Conservation (phyloP, 345 rosid species). For the Rhizophora mangle region DNA sequence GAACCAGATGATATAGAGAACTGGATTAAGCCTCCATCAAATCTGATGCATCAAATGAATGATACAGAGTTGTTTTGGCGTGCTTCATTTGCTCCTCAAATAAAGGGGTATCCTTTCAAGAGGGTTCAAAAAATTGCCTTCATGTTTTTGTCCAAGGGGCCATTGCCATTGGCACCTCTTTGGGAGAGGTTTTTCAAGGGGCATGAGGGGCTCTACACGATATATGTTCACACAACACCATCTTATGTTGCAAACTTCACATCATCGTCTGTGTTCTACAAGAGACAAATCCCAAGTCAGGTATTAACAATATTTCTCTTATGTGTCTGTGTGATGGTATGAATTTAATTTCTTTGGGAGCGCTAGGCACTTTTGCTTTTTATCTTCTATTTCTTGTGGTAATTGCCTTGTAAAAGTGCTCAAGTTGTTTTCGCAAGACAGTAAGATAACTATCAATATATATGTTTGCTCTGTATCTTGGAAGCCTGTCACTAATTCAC, state of each 20-base stretch:
- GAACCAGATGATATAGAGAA: conserved; percentile 14
- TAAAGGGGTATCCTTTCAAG: conserved; percentile 51
- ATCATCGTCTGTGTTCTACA: conserved; percentile 59
- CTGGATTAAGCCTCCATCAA: conserved; percentile 28
- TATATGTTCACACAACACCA: conserved; percentile 58
- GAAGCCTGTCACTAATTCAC: too few species aligned
- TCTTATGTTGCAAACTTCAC: conserved; percentile 48
- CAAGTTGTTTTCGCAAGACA: background rate
- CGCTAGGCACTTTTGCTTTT: background rate
- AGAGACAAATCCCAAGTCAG: conserved; percentile 90
- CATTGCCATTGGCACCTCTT: background rate
- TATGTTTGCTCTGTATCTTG: too few species aligned
- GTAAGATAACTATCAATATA: too few species aligned
- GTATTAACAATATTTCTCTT: conserved; percentile 32
- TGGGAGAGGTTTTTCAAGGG: conserved; percentile 2
- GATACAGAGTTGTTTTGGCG: conserved; percentile 81
- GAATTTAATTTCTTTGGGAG: background rate
- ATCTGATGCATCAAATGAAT: conserved; percentile 30
- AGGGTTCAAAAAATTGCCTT: conserved; percentile 23
- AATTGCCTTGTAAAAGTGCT: background rate
- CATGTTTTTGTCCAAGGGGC: background rate
- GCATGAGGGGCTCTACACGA: background rate
- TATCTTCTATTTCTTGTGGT: background rate
- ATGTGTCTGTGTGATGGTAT: background rate
- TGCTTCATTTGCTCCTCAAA: conserved; percentile 64